A percentile compares a stretch with the other conserved stretches of the same genome.
These are phyloP conservation scores for Blastocystis sp. DNA, from an alignment of 352 stramenopile species.

Conservation along the genomic window DNA sequence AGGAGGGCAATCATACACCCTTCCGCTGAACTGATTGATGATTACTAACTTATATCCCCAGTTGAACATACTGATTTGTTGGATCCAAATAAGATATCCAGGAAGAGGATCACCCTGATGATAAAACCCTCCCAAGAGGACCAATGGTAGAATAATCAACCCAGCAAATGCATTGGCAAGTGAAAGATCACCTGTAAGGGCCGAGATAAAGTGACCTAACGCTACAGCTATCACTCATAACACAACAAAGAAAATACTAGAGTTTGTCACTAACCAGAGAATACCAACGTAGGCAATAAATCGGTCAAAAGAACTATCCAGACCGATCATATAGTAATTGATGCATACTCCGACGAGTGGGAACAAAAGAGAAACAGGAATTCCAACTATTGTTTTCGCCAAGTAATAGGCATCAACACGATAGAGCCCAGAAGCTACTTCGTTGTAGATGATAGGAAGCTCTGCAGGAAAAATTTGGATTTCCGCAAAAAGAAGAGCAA, in stretches of 20 bases:
- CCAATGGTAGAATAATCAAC: conserved; percentile 34
- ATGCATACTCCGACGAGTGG: conserved; percentile 12
- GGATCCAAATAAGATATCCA: conserved; percentile 52
- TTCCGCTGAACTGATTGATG: conserved; percentile 44
- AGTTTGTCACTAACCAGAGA: conserved; percentile 42
- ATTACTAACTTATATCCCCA: conserved; percentile 55
- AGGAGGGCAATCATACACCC: conserved; percentile 47
- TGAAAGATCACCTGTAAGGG: conserved; percentile 2
- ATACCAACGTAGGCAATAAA: conserved; percentile 50
- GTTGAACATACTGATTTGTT: conserved; percentile 59
- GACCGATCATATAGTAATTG: conserved; percentile 55
- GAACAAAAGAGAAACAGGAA: conserved; percentile 39
- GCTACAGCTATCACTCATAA: conserved; percentile 3
- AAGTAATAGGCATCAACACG: conserved; percentile 53
- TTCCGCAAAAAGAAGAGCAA: conserved; percentile 40
- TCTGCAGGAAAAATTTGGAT: conserved; percentile 58
- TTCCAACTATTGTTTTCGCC: conserved; percentile 33
- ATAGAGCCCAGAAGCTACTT: conserved; percentile 51
- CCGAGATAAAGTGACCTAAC: conserved; percentile 47
- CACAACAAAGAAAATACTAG: neutral
- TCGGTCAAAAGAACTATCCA: neutral
- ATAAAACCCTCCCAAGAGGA: conserved; percentile 57
- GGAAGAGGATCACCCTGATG: neutral
- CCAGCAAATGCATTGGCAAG: conserved; percentile 37
- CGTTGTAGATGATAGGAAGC: conserved; percentile 49